These are phyloP conservation scores for Gossypium bickii DNA, from an alignment of 345 rosid genomes.

Conservation along the genomic window DNA sequence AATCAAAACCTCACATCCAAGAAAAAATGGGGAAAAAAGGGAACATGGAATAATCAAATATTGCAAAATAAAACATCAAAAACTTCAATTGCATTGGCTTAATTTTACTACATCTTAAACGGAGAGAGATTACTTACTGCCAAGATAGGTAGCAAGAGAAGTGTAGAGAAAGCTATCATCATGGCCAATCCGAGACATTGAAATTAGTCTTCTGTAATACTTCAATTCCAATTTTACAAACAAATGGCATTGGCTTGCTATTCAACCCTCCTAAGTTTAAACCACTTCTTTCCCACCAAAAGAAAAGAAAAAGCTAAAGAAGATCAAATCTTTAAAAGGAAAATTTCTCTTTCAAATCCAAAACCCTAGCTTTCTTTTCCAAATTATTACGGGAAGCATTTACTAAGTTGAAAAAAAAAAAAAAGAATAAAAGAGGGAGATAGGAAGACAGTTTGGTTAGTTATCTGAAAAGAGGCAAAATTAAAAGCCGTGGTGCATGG, in stretches of 20 bases:
- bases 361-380: slow-evolving; percentile 16
- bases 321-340: neutral
- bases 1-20: neutral
- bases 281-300: neutral
- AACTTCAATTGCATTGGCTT: slow-evolving; percentile 15
- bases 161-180: slow-evolving; percentile 67
- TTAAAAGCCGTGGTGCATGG: neutral
- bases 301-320: neutral
- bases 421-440: neutral
- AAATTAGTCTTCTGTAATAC: slow-evolving; percentile 22
- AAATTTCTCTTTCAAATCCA: neutral
- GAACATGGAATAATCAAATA: neutral
- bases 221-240: slow-evolving; percentile 12
- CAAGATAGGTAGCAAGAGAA: slow-evolving; percentile 70
- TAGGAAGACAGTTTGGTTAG: no score
- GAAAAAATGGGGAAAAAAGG: neutral
- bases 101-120: neutral
- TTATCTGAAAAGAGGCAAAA: no score
- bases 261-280: neutral
- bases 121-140: slow-evolving; percentile 36
- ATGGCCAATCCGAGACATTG: slow-evolving; percentile 72
- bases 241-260: slow-evolving; percentile 19
- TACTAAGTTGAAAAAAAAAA: neutral
- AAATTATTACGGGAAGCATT: slow-evolving; percentile 2
- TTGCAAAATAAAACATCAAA: neutral